Base-by-base conservation (phyloP, 148 eudicot species). In the Polygonum maritimum region DNA sequence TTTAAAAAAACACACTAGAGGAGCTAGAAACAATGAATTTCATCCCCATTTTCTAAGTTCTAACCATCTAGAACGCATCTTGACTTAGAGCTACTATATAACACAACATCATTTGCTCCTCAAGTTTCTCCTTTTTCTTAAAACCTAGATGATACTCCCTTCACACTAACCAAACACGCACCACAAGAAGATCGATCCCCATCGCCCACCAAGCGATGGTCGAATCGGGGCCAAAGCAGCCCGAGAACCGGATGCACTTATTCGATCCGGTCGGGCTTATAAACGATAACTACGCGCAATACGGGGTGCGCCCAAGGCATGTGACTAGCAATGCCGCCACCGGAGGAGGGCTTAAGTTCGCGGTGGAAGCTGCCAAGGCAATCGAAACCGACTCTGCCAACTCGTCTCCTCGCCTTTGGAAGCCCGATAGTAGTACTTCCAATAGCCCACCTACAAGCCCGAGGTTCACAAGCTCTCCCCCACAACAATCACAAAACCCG, bases 321-420 rank as follows among this genome's bases (percentile, higher is more conserved):
- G 76, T 84, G 12, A 76, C 86, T 2, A 72, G 39, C 65, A 77
- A 54, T 41, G 45, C 22, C 2, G 35, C 75, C 10, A 38, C 38
- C 41, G 88, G 83, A 48, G 79, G 71, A 7, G 69, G 49, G 26
- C 10, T 90, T n/a, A 85, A 88, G 69, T 82, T 86, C 22, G 63
- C 75, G n/a, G 73, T 85, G 2, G 84, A 80, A 7, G 7, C 31
- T 26, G 31, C 44, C 15, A 57, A n/a, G 19, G 73, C 10, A 8
- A 81, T 49, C 2, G 91, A 87, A 38, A 67, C 9, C 21, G 87
- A 89, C 2, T 84, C 88, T 0, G 88, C 81, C 69, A 78, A 19
- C 18, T 81, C 81, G 8, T 86, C 97, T 39, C 97, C 97, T 4
- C 95, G 93, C 26, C 51, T 92, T 63, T 90, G 97, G 97, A 82